Percentiles rank a stretch among this genome's conserved stretches.
These are phyloP conservation scores for Xerocomellus chrysenteron DNA, from an alignment of 768 basidiomycete genomes.

Conservation along the genomic window DNA sequence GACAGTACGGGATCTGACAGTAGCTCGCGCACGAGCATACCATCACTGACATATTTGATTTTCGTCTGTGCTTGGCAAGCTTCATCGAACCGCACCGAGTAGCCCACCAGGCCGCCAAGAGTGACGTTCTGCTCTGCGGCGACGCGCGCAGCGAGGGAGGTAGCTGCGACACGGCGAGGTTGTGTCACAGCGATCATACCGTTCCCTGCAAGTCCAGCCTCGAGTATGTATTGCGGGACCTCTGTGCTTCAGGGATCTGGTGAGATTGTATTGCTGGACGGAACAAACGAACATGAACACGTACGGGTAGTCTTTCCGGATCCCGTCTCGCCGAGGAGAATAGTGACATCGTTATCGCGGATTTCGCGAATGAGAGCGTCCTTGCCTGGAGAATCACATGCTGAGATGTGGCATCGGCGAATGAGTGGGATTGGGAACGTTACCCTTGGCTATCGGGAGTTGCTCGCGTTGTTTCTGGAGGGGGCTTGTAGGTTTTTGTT, in stretches of 20 bases:
- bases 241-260: constrained; percentile 53
- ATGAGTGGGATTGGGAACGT: background rate
- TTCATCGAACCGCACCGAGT: constrained; percentile 96
- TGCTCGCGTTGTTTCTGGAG: constrained; percentile 66
- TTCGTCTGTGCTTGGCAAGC: constrained; percentile 65
- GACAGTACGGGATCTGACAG: constrained; percentile 74
- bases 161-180: constrained; percentile 93
- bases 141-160: constrained; percentile 89
- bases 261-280: constrained; percentile 17
- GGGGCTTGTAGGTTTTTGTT: constrained; percentile 8
- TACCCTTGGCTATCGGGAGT: constrained; percentile 80
- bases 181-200: constrained; percentile 92
- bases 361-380: constrained; percentile 76
- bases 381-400: constrained; percentile 47
- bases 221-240: constrained; percentile 93
- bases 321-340: constrained; percentile 95
- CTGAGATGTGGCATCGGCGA: background rate
- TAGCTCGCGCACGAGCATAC: constrained; percentile 94
- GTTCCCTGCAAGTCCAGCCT: constrained; percentile 67
- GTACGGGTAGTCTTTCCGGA: constrained; percentile 98
- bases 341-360: constrained; percentile 73
- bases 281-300: constrained; percentile 33
- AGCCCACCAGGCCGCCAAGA: constrained; percentile 82
- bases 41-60: constrained; percentile 97
- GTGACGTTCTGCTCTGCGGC: constrained; percentile 74